Evolutionary conservation across 2,329 filamentous ascomycete genomes (phyloP).

Genomic region (Alternaria burnsii): DNA sequence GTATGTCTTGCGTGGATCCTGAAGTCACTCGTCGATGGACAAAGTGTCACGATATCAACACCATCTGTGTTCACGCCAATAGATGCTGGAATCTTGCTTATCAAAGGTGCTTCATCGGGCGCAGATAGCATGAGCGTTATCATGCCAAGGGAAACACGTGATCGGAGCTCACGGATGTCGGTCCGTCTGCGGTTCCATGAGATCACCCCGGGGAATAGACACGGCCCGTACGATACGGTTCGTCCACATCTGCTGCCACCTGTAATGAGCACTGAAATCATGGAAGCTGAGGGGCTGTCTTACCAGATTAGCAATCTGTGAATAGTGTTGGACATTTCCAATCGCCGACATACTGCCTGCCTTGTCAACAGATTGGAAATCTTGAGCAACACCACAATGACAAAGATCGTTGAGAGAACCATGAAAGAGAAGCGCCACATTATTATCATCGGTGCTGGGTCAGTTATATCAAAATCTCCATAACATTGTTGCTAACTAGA

Average conservation of each 20-base stretch:
- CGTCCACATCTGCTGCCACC: not conserved
- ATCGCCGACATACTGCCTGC: not conserved
- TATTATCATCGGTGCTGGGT: not conserved
- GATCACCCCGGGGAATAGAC: not conserved
- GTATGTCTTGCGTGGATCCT: too few species aligned
- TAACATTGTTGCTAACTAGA: not conserved
- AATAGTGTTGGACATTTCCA: not conserved
- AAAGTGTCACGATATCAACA: too few species aligned
- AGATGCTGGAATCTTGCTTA: too few species aligned
- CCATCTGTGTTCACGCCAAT: too few species aligned
- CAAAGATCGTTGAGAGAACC: not conserved
- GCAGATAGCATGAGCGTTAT: not conserved
- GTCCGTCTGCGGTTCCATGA: not conserved
- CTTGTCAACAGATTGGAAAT: not conserved
- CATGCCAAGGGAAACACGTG: not conserved
- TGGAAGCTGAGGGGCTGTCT: not conserved
- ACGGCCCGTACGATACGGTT: not conserved
- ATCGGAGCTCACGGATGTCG: not conserved
- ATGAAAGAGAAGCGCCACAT: not conserved
- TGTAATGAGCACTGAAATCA: fast-evolving
- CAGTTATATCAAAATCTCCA: not conserved
- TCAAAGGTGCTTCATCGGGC: fast-evolving
- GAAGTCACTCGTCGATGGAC: too few species aligned
- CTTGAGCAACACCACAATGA: not conserved
- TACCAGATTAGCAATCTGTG: too few species aligned